Conservation (phyloP, 75 land plant genomes). For the Selaginella moellendorffii region DNA sequence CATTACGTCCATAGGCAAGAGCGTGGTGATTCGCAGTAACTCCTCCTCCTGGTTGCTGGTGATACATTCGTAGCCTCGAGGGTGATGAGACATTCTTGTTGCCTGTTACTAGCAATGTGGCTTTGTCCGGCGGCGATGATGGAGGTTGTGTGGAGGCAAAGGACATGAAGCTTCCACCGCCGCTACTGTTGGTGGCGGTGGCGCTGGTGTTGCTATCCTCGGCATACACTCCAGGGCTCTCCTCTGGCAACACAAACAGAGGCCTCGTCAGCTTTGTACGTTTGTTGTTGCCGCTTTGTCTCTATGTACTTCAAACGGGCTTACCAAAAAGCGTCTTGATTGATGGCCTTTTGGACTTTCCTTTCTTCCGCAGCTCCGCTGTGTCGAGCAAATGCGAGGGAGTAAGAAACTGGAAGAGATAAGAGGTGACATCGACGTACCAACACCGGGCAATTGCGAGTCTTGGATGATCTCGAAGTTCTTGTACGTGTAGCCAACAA, state of each 20-base stretch:
- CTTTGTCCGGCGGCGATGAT: neutral
- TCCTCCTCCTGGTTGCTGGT: neutral
- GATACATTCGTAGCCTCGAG: neutral
- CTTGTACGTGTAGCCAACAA: conserved; percentile 94
- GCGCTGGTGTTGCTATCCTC: neutral
- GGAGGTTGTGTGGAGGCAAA: too few relatives aligned
- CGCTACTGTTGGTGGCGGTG: too few relatives aligned
- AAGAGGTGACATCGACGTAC: conserved; percentile 24
- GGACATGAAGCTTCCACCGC: neutral
- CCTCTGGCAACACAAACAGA: neutral
- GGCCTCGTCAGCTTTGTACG: too few relatives aligned
- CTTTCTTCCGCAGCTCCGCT: conserved; percentile 90
- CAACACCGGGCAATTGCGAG: conserved; percentile 48
- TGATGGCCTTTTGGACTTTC: conserved; percentile 64
- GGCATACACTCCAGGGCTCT: neutral
- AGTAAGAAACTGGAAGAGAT: neutral
- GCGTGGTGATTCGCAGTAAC: too few relatives aligned
- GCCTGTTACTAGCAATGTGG: neutral
- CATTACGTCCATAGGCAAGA: too few relatives aligned
- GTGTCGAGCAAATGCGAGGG: neutral
- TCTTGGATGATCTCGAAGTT: conserved; percentile 82
- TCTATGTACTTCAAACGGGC: neutral
- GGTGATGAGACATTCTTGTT: neutral
- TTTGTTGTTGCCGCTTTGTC: too few relatives aligned
- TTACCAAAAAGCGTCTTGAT: conserved; percentile 85